Evolutionary conservation across 129 eudicot species (phyloP).

Genomic region (carrot (Daucus carota)): DH1_v3.0 NC_030381.2:45058001-45058500

Average conservation of each 20-base stretch:
- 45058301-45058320: constrained; percentile 63
- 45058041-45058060: neutral
- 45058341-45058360: constrained; percentile 42
- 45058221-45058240: constrained; percentile 29
- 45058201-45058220: neutral
- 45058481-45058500: constrained; percentile 36
- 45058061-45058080: neutral
- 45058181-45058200: constrained; percentile 17
- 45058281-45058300: constrained; percentile 67
- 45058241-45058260: constrained; percentile 32
- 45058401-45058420: constrained; percentile 35
- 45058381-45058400: constrained; percentile 56
- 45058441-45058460: constrained; percentile 67
- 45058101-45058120: neutral
- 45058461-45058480: constrained; percentile 76
- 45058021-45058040: neutral
- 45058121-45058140: constrained; percentile 5
- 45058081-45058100: too few species aligned
- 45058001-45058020: neutral
- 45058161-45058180: constrained; percentile 47
- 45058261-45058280: constrained; percentile 59
- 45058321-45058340: constrained; percentile 66
- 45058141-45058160: constrained; percentile 74
- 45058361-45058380: constrained; percentile 70
- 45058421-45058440: constrained; percentile 42